Evolutionary conservation across 192 early-diverging fungal species (phyloP), one percentile per base, ranked within the genome.

Genomic region (Linnemannia elongata): DNA sequence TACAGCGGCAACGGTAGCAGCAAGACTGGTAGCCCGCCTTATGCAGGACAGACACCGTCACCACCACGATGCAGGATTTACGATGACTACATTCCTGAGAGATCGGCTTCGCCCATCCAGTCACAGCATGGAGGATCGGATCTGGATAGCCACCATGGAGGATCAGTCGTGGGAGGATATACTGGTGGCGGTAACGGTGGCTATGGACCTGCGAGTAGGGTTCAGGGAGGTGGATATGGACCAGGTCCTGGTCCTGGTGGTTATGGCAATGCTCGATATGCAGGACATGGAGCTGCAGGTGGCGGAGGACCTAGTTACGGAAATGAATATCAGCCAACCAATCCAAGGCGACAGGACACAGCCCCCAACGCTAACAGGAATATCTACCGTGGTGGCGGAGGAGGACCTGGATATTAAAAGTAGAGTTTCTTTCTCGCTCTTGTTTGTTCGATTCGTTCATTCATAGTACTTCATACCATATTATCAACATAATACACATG

Each of bases 41-140:
- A 72, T n/a, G 27, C 35, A 10, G 69, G 74, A 36, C 72, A 78
- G 52, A 52, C 69, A 9, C 77, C 77, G 6, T 18, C 49, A 30
- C 47, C 74, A 38, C 47, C 74, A 60, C 70, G 78, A 18, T 30
- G 70, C 39, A 35, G 60, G 36, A 75, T 71, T 36, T 74, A 81
- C 52, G 79, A 86, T 3, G 75, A 79, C 3, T 74, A 81, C 45
- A 47, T 44, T 5, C 69, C 54, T 5, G 78, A 47, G 38, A 75
- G 83, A 33, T 79, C 83, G 5, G 74, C 68, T 9, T 85, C 83
- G 9, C 80, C 84, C 0, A 78, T 74, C 22, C 75, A 68, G 39
- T 85, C 83, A 13, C 79, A 87, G 38, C 79, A 74, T 60, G 85
- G 57, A 60, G 57, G 79, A 52, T 87, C 85, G 4, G 79, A 87